Evolutionary conservation across 176 grass and related monocot species (phyloP).

Genomic region (Oryza meridionalis): DNA sequence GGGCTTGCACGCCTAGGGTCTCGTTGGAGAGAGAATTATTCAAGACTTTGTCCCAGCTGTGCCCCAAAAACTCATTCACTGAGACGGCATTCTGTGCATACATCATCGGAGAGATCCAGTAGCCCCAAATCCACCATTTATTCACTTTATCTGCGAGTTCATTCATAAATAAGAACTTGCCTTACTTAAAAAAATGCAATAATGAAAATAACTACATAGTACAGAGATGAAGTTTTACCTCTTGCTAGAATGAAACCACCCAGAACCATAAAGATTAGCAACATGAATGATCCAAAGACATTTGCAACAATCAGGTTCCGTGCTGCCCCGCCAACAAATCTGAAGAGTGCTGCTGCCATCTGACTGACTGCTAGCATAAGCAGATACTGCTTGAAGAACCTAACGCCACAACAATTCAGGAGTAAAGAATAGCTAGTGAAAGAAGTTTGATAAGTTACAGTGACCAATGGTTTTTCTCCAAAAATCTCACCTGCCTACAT

Average conservation of each 20-base stretch:
- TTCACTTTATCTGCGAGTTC: constrained; percentile 66
- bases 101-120: constrained; percentile 95
- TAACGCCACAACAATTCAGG: constrained; percentile 23
- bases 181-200: neutral
- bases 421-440: neutral
- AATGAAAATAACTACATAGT: neutral
- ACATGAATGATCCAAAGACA: constrained; percentile 69
- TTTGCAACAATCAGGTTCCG: constrained; percentile 84
- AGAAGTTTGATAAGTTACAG: constrained; percentile 15
- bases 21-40: constrained; percentile 22
- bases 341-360: constrained; percentile 67
- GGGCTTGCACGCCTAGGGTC: constrained; percentile 58
- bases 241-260: constrained; percentile 79
- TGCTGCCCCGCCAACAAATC: constrained; percentile 59
- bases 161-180: neutral
- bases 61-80: constrained; percentile 79
- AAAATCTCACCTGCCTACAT: constrained; percentile 72
- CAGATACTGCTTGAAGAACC: constrained; percentile 94
- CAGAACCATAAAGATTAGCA: constrained; percentile 72
- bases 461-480: constrained; percentile 2
- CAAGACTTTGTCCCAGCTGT: constrained; percentile 73
- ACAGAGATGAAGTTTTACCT: constrained; percentile 42
- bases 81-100: constrained; percentile 86
- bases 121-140: constrained; percentile 99
- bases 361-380: constrained; percentile 69